Base-by-base conservation (phyloP, 1,139 yeast genomes). In the Saccharomyces hybrid region DNA sequence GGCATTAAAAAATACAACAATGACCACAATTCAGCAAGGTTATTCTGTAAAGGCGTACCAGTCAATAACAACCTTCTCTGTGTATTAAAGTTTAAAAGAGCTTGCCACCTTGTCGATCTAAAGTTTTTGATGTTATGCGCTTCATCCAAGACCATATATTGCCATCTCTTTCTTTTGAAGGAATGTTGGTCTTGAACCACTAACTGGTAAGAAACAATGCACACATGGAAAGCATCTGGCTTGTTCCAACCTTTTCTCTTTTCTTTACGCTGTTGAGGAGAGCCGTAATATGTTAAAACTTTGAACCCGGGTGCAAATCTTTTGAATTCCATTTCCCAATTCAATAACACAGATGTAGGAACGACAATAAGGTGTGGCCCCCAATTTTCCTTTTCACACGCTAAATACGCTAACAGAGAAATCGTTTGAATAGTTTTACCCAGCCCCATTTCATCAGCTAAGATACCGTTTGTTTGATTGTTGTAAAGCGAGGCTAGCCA, bases 291-390 rank as follows among this genome's bases (percentile, higher is more conserved):
- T 0, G 99, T 93, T 69, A 95, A 70, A 1, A 95, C 95, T 69
- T 95, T 93, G 70, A 95, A 87, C 0, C 99, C 99, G 0, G 99
- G 99, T 0, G 98, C 98, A 76, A 95, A 95, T 63, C 96, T 83
- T 67, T 93, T 95, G 73, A 95, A 91, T 69, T 95, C 99, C 97
- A 93, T 91, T 70, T 95, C 99, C 99, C 99, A 95, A 69, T 95
- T 95, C 55, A 95, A 81, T 86, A 95, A 85, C n/a, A 95, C 99
- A 20, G 97, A 89, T 0, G 99, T 95, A 2, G 99, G 99, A 3
- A 95, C 99, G 57, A 95, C 83, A 71, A 95, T 91, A 54, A 95
- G 75, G 74, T 95, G 99, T 0, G 99, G 99, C 0, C 99, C 99
- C 99, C 99, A 93, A 32, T 87, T 80, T 56, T 88, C 88, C 65